These are phyloP conservation scores for Collybiopsis luxurians DNA, from an alignment of 768 basidiomycete species.

Conservation along the genomic window DNA sequence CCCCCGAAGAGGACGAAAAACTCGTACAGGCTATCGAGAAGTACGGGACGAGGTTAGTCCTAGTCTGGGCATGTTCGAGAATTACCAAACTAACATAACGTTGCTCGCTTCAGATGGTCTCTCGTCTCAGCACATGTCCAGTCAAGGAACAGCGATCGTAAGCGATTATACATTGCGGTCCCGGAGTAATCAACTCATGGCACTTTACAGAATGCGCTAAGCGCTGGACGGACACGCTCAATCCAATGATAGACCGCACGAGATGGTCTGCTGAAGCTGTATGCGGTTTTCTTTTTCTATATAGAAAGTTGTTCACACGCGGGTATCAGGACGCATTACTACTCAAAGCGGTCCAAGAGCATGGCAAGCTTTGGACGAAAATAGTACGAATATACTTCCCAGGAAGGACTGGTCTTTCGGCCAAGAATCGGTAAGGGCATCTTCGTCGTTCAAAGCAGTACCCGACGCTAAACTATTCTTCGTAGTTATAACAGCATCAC, in stretches of 20 bases:
- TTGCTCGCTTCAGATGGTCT: slow-evolving; percentile 40
- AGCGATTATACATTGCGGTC: slow-evolving; percentile 20
- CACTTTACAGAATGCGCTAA: slow-evolving; percentile 51
- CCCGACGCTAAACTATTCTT: background rate
- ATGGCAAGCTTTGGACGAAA: slow-evolving; percentile 61
- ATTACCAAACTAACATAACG: too few relatives aligned
- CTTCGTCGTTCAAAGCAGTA: background rate
- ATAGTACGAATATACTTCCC: slow-evolving; percentile 62
- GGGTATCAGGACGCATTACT: slow-evolving; percentile 46
- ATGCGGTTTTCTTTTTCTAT: slow-evolving; percentile 15
- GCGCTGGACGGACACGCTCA: slow-evolving; percentile 60
- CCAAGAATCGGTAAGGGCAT: slow-evolving; percentile 50
- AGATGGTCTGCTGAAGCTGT: slow-evolving; percentile 58
- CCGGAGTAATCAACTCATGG: slow-evolving; percentile 10
- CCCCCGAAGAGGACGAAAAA: slow-evolving; percentile 57
- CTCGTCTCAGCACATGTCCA: slow-evolving; percentile 56
- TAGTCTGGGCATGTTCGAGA: background rate
- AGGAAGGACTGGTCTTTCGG: slow-evolving; percentile 55
- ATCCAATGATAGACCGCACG: slow-evolving; percentile 58
- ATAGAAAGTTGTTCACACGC: slow-evolving; percentile 6
- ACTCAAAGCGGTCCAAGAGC: slow-evolving; percentile 51
- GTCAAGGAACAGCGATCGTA: slow-evolving; percentile 59
- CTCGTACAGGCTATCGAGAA: slow-evolving; percentile 54
- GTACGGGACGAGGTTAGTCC: slow-evolving; percentile 52
- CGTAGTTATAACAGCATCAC: too few relatives aligned